A percentile compares a stretch with the other conserved stretches of the same genome.
phyloP scores from a whole-genome alignment of 345 rosid genomes.

The Excoecaria agallocha region DNA sequence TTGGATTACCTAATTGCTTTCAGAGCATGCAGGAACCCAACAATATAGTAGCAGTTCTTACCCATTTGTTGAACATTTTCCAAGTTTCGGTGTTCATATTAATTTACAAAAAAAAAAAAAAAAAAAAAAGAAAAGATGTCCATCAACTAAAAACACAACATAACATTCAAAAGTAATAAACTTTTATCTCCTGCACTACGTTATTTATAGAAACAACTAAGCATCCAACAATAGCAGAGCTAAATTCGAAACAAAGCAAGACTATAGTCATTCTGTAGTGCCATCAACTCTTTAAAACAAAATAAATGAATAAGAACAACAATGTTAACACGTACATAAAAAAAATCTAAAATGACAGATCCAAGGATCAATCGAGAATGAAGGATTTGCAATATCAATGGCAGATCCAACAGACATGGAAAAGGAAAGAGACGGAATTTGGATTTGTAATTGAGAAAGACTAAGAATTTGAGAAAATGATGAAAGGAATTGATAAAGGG shows the following conservation, averaged over 20 bases:
- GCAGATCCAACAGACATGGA: neutral
- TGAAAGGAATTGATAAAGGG: neutral
- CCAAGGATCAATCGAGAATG: neutral
- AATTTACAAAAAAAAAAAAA: neutral
- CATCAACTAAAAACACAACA: neutral
- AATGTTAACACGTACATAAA: neutral
- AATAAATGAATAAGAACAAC: neutral
- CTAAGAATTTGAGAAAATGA: neutral
- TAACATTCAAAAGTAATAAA: neutral
- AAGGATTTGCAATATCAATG: no score
- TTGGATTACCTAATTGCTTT: neutral
- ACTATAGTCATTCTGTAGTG: neutral
- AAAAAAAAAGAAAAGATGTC: neutral
- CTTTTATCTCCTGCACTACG: neutral
- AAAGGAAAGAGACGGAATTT: neutral
- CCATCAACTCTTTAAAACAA: neutral
- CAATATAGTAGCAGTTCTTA: neutral
- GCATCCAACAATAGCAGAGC: neutral
- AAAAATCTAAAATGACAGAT: neutral
- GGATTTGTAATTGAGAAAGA: neutral
- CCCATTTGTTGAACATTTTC: neutral
- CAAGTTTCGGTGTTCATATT: neutral
- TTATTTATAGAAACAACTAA: neutral
- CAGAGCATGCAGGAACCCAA: neutral
- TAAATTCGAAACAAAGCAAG: neutral